phyloP scores from a whole-genome alignment of 306 rosid genomes.

The Hylodesmum podocarpum region DNA sequence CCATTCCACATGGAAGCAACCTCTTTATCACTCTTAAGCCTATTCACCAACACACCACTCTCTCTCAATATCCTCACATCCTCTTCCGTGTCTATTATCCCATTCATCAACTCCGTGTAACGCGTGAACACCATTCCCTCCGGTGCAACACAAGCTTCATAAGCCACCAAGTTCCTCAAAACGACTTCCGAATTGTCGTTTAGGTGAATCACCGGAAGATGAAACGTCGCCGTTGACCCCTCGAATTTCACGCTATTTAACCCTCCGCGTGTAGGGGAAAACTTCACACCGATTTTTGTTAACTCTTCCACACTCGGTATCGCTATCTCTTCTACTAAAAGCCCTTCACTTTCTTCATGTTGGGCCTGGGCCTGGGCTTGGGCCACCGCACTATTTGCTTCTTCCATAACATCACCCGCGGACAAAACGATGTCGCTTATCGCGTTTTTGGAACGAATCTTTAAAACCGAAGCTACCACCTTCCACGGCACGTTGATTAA shows the following conservation, averaged over 20 bases:
- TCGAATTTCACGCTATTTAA: not conserved
- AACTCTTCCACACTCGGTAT: not conserved
- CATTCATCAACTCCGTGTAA: not conserved
- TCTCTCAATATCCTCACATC: not conserved
- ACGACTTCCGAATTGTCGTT: not conserved
- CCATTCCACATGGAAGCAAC: not conserved
- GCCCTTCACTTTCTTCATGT: not conserved
- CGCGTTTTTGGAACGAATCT: not conserved
- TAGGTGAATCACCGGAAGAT: not conserved
- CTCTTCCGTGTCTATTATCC: not conserved
- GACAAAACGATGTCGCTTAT: not conserved
- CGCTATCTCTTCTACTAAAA: not conserved
- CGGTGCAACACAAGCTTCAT: not conserved
- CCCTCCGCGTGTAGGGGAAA: not conserved
- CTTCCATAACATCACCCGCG: not conserved
- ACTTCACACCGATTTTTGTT: not conserved
- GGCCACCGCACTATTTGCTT: not conserved
- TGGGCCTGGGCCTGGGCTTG: not conserved
- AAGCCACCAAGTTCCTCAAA: not conserved
- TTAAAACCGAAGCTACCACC: not conserved
- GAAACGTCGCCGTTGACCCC: not conserved
- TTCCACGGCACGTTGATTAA: not conserved
- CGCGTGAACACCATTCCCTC: not conserved
- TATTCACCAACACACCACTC: not conserved
- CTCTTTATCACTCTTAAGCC: not conserved